Evolutionary conservation across 208 protist species (phyloP), one percentile per base, ranked within the genome.

Genomic region (Wallacemonas sp.): DNA sequence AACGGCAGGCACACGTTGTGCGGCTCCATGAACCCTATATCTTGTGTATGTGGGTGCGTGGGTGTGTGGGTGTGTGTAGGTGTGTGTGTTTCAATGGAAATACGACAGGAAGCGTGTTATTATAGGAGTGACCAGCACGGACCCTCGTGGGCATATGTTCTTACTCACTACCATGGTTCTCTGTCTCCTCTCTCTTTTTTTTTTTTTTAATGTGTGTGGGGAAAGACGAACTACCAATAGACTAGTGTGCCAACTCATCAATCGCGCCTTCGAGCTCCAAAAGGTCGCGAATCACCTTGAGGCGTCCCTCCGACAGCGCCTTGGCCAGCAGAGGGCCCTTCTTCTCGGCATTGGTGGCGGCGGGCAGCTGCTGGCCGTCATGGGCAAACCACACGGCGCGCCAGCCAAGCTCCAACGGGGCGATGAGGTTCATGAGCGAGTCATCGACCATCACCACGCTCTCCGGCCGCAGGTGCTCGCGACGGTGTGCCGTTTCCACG

Each of bases 391-490:
- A 94, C 61, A 94, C 83, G 0, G 79, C 81, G 16, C 59, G 74
- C 83, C 85, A 94, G 20, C 82, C 82, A 31, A 94, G 73, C 54
- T 74, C 52, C 14, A 90, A 70, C 38, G 85, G 88, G 20, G 73
- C 81, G n/a, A 82, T 62, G 3, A 94, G 64, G 70, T 94, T 94
- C 57, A 79, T 79, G 59, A 87, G 74, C 20, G 78, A 78, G 69
- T 94, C 88, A 44, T 94, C 88, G 12, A 92, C 83, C 85, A 94
- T 92, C 23, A 91, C 81, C 61, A 87, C 67, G 39, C 74, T 64
- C 11, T 65, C 45, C 3, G 75, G 70, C 39, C 63, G 36, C 52
- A 82, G 46, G 45, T 62, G 67, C 0, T 57, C 66, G 8, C 48
- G 52, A 18, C 82, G 71, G 45, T 73, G 70, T 11, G 23, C 44